These are phyloP conservation scores for Stenogyne calaminthoides DNA, from an alignment of 305 asterid species.

Conservation along the genomic window DNA sequence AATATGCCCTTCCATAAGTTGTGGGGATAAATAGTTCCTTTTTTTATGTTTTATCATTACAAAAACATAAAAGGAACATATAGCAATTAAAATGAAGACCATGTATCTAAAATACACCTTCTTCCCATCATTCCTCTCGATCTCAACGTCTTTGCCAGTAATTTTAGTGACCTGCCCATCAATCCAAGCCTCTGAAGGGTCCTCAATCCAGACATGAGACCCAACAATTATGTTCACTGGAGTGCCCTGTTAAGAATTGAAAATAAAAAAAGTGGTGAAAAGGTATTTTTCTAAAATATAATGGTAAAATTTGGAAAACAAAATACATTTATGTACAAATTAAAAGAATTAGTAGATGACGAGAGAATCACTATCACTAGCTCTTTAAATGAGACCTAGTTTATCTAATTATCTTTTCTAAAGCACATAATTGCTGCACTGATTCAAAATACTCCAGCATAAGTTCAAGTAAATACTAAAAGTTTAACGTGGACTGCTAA, in stretches of 20 bases:
- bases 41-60: constrained; percentile 13
- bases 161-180: constrained; percentile 87
- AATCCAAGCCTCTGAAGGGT: constrained; percentile 72
- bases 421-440: constrained; percentile 9
- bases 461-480: constrained; percentile 20
- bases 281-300: constrained; percentile 7
- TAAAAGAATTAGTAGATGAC: constrained; percentile 20
- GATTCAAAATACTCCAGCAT: constrained; percentile 5
- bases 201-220: constrained; percentile 95
- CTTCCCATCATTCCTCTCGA: constrained; percentile 75
- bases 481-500: not conserved
- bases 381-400: constrained; percentile 17
- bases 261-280: constrained; percentile 8
- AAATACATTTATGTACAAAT: constrained; percentile 9
- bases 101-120: constrained; percentile 50
- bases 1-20: constrained; percentile 7
- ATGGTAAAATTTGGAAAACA: constrained; percentile 8
- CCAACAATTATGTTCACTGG: constrained; percentile 90
- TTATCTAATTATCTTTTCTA: constrained; percentile 18
- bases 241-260: constrained; percentile 65
- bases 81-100: constrained; percentile 15
- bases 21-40: not conserved
- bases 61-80: constrained; percentile 10
- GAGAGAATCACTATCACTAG: constrained; percentile 24
- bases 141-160: constrained; percentile 69